Evolutionary conservation across 306 rosid species (phyloP).

Genomic region (Arachis hypogaea): DNA sequence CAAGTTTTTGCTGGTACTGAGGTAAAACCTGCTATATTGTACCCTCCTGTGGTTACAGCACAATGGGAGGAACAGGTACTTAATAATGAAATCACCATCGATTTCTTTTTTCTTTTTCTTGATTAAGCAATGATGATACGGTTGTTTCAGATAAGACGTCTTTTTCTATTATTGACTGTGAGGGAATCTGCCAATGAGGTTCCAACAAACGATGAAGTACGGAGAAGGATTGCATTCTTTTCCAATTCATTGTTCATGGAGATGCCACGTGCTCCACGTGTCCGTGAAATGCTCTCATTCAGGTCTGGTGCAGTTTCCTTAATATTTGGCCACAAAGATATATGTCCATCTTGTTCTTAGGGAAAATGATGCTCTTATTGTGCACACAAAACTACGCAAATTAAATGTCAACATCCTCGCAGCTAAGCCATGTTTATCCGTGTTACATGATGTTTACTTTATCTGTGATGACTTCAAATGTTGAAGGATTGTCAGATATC

Average conservation of each 20-base stretch:
- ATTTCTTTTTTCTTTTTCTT: background rate
- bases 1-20: slow-evolving; percentile 92
- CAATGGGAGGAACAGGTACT: slow-evolving; percentile 94
- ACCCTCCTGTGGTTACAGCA: slow-evolving; percentile 82
- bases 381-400: slow-evolving; percentile 28
- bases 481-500: background rate
- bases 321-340: slow-evolving; percentile 29
- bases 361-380: slow-evolving; percentile 34
- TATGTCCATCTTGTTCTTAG: slow-evolving; percentile 31
- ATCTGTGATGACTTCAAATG: too few relatives aligned
- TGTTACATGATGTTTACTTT: too few relatives aligned
- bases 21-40: slow-evolving; percentile 72
- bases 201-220: slow-evolving; percentile 91
- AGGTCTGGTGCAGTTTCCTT: slow-evolving; percentile 53
- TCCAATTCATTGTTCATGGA: slow-evolving; percentile 95
- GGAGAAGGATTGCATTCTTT: slow-evolving; percentile 90
- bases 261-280: slow-evolving; percentile 92
- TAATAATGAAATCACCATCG: slow-evolving; percentile 1
- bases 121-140: slow-evolving; percentile 23
- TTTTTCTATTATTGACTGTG: slow-evolving; percentile 79
- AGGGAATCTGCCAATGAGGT: slow-evolving; percentile 87
- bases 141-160: slow-evolving; percentile 79
- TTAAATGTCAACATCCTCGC: slow-evolving; percentile 23
- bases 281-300: slow-evolving; percentile 94
- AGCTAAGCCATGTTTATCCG: slow-evolving; percentile 4